Base-by-base conservation (phyloP, 192 early-diverging fungal species). In the Umbelopsis sp. region DNA sequence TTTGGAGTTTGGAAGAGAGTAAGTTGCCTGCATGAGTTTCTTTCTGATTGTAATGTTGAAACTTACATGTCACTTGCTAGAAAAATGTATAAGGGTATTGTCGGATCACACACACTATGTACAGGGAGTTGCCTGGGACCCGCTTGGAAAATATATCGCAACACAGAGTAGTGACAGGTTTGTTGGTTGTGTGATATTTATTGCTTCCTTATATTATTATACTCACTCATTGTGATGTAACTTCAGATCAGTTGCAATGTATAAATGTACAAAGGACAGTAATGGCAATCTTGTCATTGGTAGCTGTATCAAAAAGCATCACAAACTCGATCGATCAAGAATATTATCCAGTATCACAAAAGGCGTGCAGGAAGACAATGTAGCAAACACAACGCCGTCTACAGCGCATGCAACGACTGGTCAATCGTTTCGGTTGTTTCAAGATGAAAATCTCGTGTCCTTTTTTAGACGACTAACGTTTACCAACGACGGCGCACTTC, bases 41-140 rank as follows among this genome's bases (percentile, higher is more conserved):
- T 17, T n/a, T 3, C 4, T 17, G 47, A 7, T 49, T 4, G 47
- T n/a, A n/a, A 20, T 17, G 4, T 0, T 16, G 26, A 41, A 22
- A 5, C 25, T 65, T 70, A 50, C n/a, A 5, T 21, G 26, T 41
- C 67, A 17, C 12, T 32, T 10, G 3, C 43, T 80, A 86, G 92
- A 87, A 45, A 86, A 85, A 65, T 93, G 90, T 70, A 77, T 95
- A 36, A 90, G 91, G 70, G 87, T 94, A 21, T 84, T 92, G 52
- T 80, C 88, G 3, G 89, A 97, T 68, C 97, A 98, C 77, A 83
- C 83, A 45, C 93, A 97, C 69, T 96, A 94, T 73, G 95, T 98
- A n/a, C 97, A 98, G 79, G 97, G 97, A 44, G 93, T 98, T 12
- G 87, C 91, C 22, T 98, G 97, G 97, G 97, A 98, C 78, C 96